Evolutionary conservation across 345 rosid species (phyloP).

Genomic region (Citrus inodora): DNA sequence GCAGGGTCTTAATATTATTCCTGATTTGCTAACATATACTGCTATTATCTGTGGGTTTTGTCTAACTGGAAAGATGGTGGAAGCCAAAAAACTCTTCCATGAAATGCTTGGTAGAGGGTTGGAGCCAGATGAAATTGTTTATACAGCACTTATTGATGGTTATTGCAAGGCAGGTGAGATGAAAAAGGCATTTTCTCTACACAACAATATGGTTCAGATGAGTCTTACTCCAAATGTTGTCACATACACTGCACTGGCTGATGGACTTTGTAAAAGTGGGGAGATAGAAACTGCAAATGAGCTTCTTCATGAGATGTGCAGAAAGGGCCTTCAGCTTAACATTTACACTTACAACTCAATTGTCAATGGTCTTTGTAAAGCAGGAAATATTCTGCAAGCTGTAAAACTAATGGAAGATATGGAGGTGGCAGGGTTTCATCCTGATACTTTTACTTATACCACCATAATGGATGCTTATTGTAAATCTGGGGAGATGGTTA

Average conservation of each 20-base stretch:
- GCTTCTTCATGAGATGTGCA: conserved; percentile 80
- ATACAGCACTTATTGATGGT: conserved; percentile 81
- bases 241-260: conserved; percentile 78
- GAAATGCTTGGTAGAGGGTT: conserved; percentile 60
- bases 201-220: conserved; percentile 72
- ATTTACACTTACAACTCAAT: conserved; percentile 68
- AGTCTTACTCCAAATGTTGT: conserved; percentile 73
- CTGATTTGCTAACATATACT: conserved; percentile 75
- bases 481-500: conserved; percentile 64
- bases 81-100: conserved; percentile 59
- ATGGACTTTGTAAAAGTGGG: conserved; percentile 83
- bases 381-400: conserved; percentile 64
- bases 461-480: conserved; percentile 83
- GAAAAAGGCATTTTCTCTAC: conserved; percentile 68
- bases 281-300: conserved; percentile 84
- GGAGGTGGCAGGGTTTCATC: conserved; percentile 51
- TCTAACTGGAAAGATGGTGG: conserved; percentile 55
- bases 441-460: conserved; percentile 72
- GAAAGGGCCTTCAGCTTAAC: conserved; percentile 74
- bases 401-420: conserved; percentile 70
- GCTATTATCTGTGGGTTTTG: conserved; percentile 71
- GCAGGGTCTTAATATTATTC: conserved; percentile 38
- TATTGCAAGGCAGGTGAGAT: conserved; percentile 72
- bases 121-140: conserved; percentile 72
- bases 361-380: conserved; percentile 81